Conservation (phyloP, 345 rosid species). For the Salix koriyanagi region DNA sequence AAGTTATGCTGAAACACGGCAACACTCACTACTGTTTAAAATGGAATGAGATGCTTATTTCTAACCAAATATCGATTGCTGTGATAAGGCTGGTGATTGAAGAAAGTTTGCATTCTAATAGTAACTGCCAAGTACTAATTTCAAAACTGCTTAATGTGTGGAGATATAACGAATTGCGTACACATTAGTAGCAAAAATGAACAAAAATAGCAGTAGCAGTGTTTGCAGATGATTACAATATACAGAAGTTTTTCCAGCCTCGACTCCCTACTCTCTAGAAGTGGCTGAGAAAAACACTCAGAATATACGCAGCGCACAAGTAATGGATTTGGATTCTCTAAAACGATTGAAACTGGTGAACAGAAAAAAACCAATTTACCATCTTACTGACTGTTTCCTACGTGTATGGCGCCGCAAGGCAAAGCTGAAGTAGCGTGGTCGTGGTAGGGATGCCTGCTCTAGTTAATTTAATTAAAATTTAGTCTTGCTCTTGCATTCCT, state of each 20-base stretch:
- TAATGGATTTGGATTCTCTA: neutral
- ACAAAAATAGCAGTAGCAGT: too few species aligned
- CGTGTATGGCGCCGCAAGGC: neutral
- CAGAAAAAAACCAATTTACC: neutral
- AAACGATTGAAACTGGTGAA: neutral
- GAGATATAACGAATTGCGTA: neutral
- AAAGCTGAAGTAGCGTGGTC: neutral
- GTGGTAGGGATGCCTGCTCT: neutral
- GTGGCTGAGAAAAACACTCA: neutral
- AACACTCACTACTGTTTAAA: neutral
- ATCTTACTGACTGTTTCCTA: neutral
- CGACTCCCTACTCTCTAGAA: neutral
- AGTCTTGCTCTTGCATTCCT: constrained; percentile 36
- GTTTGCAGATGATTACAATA: neutral
- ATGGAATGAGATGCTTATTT: neutral
- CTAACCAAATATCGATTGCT: neutral
- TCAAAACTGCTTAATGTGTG: neutral
- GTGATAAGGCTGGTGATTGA: neutral
- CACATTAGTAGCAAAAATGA: too few species aligned
- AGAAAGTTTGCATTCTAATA: neutral
- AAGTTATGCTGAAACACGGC: neutral
- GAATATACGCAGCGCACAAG: neutral
- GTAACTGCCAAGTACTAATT: neutral
- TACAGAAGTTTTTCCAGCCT: neutral
- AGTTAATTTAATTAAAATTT: constrained; percentile 23